Evolutionary conservation across 2,329 filamentous ascomycete genomes (phyloP).

Genomic region (Cladosporium sp.): DNA sequence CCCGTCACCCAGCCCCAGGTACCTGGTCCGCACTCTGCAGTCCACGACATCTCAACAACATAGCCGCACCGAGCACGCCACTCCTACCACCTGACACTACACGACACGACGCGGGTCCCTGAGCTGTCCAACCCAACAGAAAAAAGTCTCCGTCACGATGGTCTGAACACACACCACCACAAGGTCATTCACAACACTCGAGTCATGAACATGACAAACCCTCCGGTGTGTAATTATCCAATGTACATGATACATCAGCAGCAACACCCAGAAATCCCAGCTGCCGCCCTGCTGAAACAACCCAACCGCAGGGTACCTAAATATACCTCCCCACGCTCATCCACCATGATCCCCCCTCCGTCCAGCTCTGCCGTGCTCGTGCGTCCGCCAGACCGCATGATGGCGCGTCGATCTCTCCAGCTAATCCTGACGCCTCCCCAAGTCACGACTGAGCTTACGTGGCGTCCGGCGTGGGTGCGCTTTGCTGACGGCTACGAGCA

Average conservation of each 20-base stretch:
- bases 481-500: not conserved
- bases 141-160: conserved; percentile 15
- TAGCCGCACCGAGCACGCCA: conserved; percentile 16
- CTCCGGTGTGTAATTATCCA: not conserved
- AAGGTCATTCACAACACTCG: not conserved
- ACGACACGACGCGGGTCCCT: conserved; percentile 15
- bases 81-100: conserved; percentile 6
- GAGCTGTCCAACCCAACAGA: conserved; percentile 9
- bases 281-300: conserved; percentile 5
- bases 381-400: conserved; percentile 1
- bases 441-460: conserved; percentile 15
- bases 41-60: conserved; percentile 12
- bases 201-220: not conserved
- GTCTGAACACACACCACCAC: not conserved
- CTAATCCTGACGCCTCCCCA: not conserved
- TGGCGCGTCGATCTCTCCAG: conserved; percentile 4
- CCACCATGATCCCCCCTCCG: not conserved
- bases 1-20: conserved; percentile 12
- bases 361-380: conserved; percentile 7
- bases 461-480: conserved; percentile 8
- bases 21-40: conserved; percentile 1
- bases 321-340: not conserved
- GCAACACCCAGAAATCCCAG: not conserved
- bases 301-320: not conserved
- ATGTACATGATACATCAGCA: not conserved